Conservation (phyloP, 257 asterid species). For the Oldenlandia corymbosa region DNA sequence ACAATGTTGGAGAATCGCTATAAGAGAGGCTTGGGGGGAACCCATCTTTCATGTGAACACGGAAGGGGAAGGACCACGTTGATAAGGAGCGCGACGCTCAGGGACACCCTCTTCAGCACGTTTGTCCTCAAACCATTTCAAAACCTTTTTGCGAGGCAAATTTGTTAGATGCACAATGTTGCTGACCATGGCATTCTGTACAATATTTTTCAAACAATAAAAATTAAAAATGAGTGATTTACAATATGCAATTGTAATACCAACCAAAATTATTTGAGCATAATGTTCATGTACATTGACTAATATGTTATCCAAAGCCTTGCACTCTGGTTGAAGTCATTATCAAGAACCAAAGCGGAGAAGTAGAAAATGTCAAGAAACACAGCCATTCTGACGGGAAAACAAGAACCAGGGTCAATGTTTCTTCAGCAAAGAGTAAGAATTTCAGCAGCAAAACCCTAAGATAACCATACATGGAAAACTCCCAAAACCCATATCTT, state of each 20-base stretch:
- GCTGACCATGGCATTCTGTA: conserved; percentile 83
- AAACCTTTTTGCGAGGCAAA: conserved; percentile 73
- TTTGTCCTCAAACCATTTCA: conserved; percentile 94
- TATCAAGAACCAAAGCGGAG: neutral
- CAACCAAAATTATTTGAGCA: neutral
- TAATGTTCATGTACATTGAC: neutral
- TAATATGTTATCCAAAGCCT: neutral
- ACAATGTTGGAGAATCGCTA: neutral
- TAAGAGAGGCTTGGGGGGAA: neutral
- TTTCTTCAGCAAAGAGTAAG: neutral
- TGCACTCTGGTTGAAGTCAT: neutral
- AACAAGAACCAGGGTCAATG: neutral
- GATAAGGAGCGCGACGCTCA: conserved; percentile 46
- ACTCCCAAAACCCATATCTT: neutral
- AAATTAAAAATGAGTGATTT: too few species aligned
- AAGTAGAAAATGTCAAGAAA: neutral
- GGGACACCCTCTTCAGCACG: conserved; percentile 80
- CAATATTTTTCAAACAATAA: neutral
- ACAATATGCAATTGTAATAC: neutral
- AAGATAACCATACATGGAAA: neutral
- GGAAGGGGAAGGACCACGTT: conserved; percentile 30
- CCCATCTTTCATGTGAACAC: neutral
- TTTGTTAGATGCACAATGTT: conserved; percentile 84
- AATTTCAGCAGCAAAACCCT: neutral
- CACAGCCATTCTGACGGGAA: too few species aligned